These are phyloP conservation scores for Rhodomyrtus tomentosa DNA, from an alignment of 345 rosid species.

Conservation along the genomic window DNA sequence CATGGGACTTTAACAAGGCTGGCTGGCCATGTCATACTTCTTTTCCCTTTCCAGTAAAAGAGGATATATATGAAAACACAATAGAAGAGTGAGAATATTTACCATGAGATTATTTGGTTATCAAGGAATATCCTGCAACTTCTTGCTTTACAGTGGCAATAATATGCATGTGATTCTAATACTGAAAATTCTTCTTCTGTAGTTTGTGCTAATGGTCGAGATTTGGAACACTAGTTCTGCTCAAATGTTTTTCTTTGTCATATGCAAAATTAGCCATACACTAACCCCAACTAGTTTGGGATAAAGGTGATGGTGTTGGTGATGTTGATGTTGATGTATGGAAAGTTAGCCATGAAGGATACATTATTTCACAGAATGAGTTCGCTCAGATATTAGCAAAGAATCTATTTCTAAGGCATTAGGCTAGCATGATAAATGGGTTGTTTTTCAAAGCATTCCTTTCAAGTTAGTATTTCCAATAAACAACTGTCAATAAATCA, in stretches of 20 bases:
- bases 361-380: not conserved
- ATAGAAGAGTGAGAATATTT: not conserved
- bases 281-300: too few species aligned
- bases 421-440: not conserved
- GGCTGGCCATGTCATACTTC: not conserved
- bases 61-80: not conserved
- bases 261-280: too few species aligned
- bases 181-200: not conserved
- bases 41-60: not conserved
- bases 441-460: not conserved
- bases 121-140: not conserved
- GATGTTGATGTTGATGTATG: too few species aligned
- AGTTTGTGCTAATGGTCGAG: not conserved
- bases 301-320: too few species aligned
- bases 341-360: not conserved
- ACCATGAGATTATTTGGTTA: not conserved
- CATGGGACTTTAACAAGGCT: not conserved
- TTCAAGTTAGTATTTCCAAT: not conserved
- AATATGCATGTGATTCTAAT: not conserved
- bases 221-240: not conserved
- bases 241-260: not conserved
- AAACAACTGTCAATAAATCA: constrained; percentile 17
- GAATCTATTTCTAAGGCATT: not conserved
- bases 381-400: not conserved
- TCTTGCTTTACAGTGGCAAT: not conserved